Base-by-base conservation (phyloP, 148 eudicot species). In the Vaccinium myrtillus region DNA sequence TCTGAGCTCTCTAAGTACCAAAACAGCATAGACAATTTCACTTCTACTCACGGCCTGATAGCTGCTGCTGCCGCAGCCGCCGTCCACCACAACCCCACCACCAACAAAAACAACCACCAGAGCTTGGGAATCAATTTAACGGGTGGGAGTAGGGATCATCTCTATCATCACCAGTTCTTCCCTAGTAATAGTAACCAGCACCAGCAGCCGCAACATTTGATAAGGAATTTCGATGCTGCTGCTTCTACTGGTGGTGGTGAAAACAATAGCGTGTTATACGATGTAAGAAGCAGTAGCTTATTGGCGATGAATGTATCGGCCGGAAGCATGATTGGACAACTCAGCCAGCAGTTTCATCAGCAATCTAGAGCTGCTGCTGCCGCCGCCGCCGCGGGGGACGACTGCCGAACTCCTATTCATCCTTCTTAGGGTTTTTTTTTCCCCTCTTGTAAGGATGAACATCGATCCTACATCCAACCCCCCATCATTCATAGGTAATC, bases 1-100 rank as follows among this genome's bases (percentile, higher is more conserved):
- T 88, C 98, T 0, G 97, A 95, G 87, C 92, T 95, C 2, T 95
- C 98, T 8, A 93, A 92, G 88, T 95, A 93, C 71, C 98, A 95
- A 81, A 0, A 84, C 88, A 1, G 83, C 83, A 51, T 63, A 55
- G 73, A 12, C 15, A 51, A 51, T 51, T 67, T 25, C 4, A 54
- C 16, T 23, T 8, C 30, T 6, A 36, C 76, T 30, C 87, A 87
- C 12, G 87, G 87, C 51, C 81, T 86, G 1, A 83, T 87, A 6
- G 84, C 86, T 11, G 83, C 90, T n/a, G 82, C 83, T 1, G 84
- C 63, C 14, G 83, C 90, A 0, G 86, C 91, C 36, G 80, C 90
- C 6, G 48, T 83, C 2, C 50, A 54, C n/a, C 36, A 25, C 74
- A 32, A 71, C 75, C 16, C 15, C 75, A 70, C 4, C 30, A 23